Evolutionary conservation across 148 eudicot genomes (phyloP), one percentile per base, ranked within the genome.

Genomic region (Dianthus caryophyllus): DNA sequence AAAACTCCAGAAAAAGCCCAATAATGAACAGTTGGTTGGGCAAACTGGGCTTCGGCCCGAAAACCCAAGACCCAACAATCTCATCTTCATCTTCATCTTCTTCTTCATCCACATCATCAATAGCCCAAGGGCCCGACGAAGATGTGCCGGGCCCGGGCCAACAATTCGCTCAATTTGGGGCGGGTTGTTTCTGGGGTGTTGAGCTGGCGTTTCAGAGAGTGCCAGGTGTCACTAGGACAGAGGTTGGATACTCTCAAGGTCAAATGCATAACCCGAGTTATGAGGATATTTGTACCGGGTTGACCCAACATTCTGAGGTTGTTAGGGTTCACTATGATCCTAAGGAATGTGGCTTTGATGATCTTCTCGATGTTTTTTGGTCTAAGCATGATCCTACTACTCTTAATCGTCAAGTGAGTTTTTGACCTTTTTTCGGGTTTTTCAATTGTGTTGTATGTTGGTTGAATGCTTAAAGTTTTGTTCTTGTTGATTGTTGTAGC

Each of bases 171-270:
- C 97, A 94, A n/a, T 90, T 94, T 68, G 99, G 77, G 17, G 97
- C 99, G 2, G 99, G 99, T 0, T 94, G 99, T 70, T 94, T 94
- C 73, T 94, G 99, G 99, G 85, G 99, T 0, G 96, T 94, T 17
- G 99, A 94, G 64, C 73, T 94, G 38, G 82, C 85, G 0, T 94
- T 80, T 68, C 99, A 88, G 79, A 84, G 99, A 7, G 76, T 94
- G 21, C 75, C 76, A 21, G 99, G 99, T 3, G 99, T 94, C 20
- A 79, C 68, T 14, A 78, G 77, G 56, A 94, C 96, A 1, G 97
- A 94, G 66, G 98, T 88, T 12, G 98, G 96, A 9, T 94, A 94
- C 71, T 76, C 87, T 3, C 97, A 94, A 79, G 99, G 99, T 22
- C 77, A 79, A 27, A 48, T 79, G 6, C 71, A 87, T 54, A 80